Base-by-base conservation (phyloP, 1,284 basidiomycete genomes). In the Ustilago sp. region DNA sequence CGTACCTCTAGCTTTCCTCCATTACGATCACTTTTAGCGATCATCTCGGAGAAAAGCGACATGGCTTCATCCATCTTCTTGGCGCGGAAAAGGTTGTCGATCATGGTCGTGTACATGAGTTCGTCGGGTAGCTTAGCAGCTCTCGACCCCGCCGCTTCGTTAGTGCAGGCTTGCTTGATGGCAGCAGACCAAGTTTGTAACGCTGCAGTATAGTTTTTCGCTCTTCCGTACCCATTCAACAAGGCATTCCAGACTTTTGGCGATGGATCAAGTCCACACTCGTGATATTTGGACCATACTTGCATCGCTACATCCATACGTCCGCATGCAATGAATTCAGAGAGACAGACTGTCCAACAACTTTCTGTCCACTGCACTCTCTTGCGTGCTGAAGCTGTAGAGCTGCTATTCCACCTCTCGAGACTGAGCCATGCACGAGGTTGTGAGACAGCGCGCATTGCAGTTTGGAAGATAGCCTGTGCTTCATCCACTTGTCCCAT, bases 51-150 rank as follows among this genome's bases (percentile, higher is more conserved):
- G 53, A 82, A 62, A 15, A 82, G 65, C 3, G 52, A 58, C 59
- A 82, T 58, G 1, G 81, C 82, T 28, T 73, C 64, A 15, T 67
- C 65, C 32, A 54, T 53, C 31, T 63, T 34, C 17, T 64, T 58
- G 28, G 51, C 50, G 3, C 63, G 56, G 55, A 84, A 84, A 11
- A 62, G 48, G 19, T 69, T 70, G 47, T 59, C 62, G 58, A 84
- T 83, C 81, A 83, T 82, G 5, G 80, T 81, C 23, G 82, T 84
- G 58, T 74, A 79, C 73, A 77, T 77, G 13, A 59, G 55, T 47
- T 70, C 60, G 60, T 83, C 81, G 2, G 79, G 77, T 12, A 59
- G 12, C 3, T 39, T 47, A 39, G 1, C 39, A 3, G 2, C 13
- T 47, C 2, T 55, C 12, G 2, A 17, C 23, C 23, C 23, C 0